phyloP scores from a whole-genome alignment of 441 rosid genomes.

The Eruca vesicaria region DNA sequence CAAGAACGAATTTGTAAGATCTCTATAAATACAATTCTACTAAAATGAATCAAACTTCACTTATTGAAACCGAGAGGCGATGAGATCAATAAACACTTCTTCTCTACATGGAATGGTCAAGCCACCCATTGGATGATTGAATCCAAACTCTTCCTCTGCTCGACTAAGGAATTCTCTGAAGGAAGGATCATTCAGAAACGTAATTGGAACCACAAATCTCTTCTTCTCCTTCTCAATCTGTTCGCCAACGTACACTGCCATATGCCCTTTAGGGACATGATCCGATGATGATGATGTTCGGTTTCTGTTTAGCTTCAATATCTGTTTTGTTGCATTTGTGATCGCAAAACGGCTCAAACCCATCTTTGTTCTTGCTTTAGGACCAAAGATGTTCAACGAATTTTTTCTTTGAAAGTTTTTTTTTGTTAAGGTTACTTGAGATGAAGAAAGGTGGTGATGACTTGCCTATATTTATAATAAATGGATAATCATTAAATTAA shows the following conservation, averaged over 20 bases:
- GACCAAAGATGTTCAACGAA: not conserved
- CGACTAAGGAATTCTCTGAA: constrained; percentile 41
- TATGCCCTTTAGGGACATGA: constrained; percentile 50
- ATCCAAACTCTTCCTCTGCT: constrained; percentile 61
- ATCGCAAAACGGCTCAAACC: constrained; percentile 30
- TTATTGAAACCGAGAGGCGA: constrained; percentile 25
- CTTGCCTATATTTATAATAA: constrained; percentile 25
- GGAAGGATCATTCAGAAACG: constrained; percentile 40
- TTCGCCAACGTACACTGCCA: constrained; percentile 53
- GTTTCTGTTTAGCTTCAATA: constrained; percentile 29
- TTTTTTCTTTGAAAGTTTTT: not conserved
- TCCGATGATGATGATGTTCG: constrained; percentile 33
- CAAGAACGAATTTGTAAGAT: not conserved
- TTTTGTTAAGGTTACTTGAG: constrained; percentile 6
- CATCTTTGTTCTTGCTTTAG: constrained; percentile 23
- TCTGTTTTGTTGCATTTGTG: constrained; percentile 33
- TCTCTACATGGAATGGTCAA: constrained; percentile 51
- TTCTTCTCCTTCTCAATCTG: constrained; percentile 30
- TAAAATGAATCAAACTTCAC: not conserved
- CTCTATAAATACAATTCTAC: constrained; percentile 1
- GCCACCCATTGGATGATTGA: constrained; percentile 51
- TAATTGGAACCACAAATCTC: constrained; percentile 45
- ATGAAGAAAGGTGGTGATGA: constrained; percentile 11
- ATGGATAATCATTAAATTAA: not conserved
- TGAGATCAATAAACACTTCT: constrained; percentile 40